These are phyloP conservation scores for Calocybe gambosa DNA, from an alignment of 1,284 basidiomycete genomes.

Conservation along the genomic window DNA sequence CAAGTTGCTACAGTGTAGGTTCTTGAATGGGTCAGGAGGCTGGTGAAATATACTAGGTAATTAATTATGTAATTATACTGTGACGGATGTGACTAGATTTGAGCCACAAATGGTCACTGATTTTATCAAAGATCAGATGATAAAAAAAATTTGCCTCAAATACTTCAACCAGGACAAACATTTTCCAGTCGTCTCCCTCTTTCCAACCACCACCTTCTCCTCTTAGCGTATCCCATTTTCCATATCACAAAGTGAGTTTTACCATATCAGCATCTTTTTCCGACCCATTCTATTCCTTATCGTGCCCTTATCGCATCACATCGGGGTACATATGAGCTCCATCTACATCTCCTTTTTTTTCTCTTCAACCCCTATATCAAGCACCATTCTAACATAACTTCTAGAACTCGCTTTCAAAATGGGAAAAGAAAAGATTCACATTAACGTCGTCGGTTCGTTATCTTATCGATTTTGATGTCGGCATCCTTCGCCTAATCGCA, in stretches of 20 bases:
- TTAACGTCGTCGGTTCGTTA: constrained; percentile 86
- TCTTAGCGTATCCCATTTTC: constrained; percentile 28
- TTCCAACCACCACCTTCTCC: constrained; percentile 45
- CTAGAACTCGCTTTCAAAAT: constrained; percentile 58
- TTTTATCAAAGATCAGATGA: constrained; percentile 45
- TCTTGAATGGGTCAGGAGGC: constrained; percentile 65
- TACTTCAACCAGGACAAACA: constrained; percentile 56
- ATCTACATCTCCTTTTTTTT: constrained; percentile 15
- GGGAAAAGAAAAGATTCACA: constrained; percentile 86
- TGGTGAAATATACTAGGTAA: constrained; percentile 27
- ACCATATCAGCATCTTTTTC: constrained; percentile 10
- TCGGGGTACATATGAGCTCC: constrained; percentile 21
- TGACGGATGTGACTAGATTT: constrained; percentile 1
- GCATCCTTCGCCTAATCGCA: constrained; percentile 16
- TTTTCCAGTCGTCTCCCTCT: constrained; percentile 31
- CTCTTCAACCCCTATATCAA: constrained; percentile 21
- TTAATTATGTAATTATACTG: background rate
- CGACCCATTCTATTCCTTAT: constrained; percentile 8
- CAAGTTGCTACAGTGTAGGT: constrained; percentile 69
- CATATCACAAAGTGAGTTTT: constrained; percentile 41
- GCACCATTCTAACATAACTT: constrained; percentile 22
- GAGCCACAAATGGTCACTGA: constrained; percentile 22
- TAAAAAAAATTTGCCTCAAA: constrained; percentile 43
- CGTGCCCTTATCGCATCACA: constrained; percentile 10
- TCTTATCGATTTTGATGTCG: constrained; percentile 23